Percentiles rank a stretch among this genome's conserved stretches.
phyloP scores from a whole-genome alignment of 805 yeast genomes.

The Schizosaccharomyces japonicus region DNA sequence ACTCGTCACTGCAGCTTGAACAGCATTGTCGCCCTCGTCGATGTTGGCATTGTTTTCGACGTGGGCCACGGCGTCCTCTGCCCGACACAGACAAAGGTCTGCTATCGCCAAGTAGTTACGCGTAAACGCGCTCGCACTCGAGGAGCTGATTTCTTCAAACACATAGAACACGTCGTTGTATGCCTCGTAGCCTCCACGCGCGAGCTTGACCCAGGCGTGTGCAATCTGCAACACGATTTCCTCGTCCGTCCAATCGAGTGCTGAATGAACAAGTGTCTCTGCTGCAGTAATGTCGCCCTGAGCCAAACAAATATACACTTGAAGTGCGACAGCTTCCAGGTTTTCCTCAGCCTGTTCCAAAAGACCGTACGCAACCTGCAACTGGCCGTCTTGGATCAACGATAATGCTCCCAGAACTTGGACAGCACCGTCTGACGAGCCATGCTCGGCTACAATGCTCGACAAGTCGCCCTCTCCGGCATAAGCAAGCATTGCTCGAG shows the following conservation, averaged over 20 bases:
- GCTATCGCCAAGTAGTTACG: neutral
- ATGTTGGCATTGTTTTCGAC: neutral
- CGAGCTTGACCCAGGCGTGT: conserved; percentile 1
- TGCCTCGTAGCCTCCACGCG: neutral
- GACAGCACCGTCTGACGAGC: neutral
- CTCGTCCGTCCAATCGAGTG: conserved; percentile 3
- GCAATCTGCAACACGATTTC: conserved; percentile 1
- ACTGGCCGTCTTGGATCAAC: neutral
- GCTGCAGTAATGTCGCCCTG: conserved; percentile 13
- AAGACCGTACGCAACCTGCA: neutral
- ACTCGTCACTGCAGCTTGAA: neutral
- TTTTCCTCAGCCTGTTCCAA: neutral
- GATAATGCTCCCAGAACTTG: neutral
- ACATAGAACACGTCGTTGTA: conserved; percentile 1
- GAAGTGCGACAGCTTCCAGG: conserved; percentile 3
- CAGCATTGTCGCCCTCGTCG: neutral
- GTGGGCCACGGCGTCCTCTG: neutral
- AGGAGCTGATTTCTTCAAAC: neutral
- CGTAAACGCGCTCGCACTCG: neutral
- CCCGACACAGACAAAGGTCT: neutral
- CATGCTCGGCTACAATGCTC: neutral
- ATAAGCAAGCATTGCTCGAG: neutral
- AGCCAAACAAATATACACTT: neutral
- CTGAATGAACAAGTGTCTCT: conserved; percentile 6
- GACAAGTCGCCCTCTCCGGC: neutral